A percentile compares a stretch with the other conserved stretches of the same genome.
These are phyloP conservation scores for Xylaria sp. DNA, from an alignment of 2,329 filamentous ascomycete genomes.

Conservation along the genomic window DNA sequence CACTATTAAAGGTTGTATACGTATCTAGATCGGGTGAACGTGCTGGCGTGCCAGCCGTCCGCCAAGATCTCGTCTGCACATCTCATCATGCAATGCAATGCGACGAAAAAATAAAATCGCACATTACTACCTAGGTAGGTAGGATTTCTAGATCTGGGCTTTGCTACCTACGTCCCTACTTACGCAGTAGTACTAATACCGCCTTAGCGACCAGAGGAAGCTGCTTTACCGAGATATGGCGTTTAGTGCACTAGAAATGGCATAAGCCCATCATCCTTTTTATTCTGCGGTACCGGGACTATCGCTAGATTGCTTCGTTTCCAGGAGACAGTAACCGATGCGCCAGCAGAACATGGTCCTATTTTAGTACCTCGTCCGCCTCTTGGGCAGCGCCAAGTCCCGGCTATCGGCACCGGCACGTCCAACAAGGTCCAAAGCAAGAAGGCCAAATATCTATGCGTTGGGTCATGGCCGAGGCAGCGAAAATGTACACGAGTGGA, in stretches of 20 bases:
- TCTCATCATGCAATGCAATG: conserved; percentile 34
- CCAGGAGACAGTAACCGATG: conserved; percentile 30
- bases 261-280: conserved; percentile 23
- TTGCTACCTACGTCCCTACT: conserved; percentile 1
- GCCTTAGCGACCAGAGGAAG: conserved; percentile 19
- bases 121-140: background rate
- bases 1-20: background rate
- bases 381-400: background rate
- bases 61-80: conserved; percentile 27
- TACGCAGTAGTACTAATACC: background rate
- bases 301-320: conserved; percentile 29
- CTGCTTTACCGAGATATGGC: conserved; percentile 19
- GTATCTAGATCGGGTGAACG: conserved; percentile 23
- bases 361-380: conserved; percentile 25
- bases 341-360: conserved; percentile 24
- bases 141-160: conserved; percentile 17
- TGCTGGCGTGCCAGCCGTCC: conserved; percentile 24
- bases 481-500: background rate
- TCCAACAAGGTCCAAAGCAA: background rate
- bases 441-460: background rate
- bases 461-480: background rate
- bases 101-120: conserved; percentile 18
- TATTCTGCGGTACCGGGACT: conserved; percentile 21
- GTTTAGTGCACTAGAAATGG: conserved; percentile 18
- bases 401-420: conserved; percentile 20